These are phyloP conservation scores for Taxawa tesnikishii DNA, from an alignment of 2,329 filamentous ascomycete species.

Conservation along the genomic window DNA sequence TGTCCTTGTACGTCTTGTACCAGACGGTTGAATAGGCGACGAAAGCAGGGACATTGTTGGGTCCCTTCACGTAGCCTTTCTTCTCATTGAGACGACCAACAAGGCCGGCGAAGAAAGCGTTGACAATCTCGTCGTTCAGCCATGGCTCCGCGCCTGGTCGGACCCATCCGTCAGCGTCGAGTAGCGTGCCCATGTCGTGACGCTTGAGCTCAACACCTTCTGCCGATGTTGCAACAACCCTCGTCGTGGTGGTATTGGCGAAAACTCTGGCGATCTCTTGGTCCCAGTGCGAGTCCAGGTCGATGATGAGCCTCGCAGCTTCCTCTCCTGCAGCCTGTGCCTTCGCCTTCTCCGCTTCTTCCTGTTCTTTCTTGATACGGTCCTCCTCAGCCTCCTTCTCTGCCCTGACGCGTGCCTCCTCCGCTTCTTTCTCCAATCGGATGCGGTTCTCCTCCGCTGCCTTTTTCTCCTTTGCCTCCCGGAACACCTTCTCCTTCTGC, in stretches of 20 bases:
- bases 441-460: neutral
- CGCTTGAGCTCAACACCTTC: constrained; percentile 32
- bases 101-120: constrained; percentile 50
- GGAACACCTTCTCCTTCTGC: neutral
- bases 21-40: constrained; percentile 56
- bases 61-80: constrained; percentile 38
- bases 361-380: constrained; percentile 3
- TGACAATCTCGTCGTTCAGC: constrained; percentile 70
- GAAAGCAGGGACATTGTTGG: constrained; percentile 40
- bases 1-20: constrained; percentile 39
- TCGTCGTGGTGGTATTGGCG: constrained; percentile 7
- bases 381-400: constrained; percentile 8
- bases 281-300: constrained; percentile 28
- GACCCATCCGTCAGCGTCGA: constrained; percentile 20
- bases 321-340: constrained; percentile 7
- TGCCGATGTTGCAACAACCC: constrained; percentile 17
- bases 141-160: constrained; percentile 39
- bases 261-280: constrained; percentile 23
- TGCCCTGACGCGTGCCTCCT: constrained; percentile 6
- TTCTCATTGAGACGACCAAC: constrained; percentile 43
- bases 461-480: neutral
- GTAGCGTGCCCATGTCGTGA: constrained; percentile 52
- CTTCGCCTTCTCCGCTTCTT: constrained; percentile 6
- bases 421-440: constrained; percentile 5
- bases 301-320: constrained; percentile 11